Conservation (phyloP, 1,284 basidiomycete species). For the Fistulinella cinereoalba region DNA sequence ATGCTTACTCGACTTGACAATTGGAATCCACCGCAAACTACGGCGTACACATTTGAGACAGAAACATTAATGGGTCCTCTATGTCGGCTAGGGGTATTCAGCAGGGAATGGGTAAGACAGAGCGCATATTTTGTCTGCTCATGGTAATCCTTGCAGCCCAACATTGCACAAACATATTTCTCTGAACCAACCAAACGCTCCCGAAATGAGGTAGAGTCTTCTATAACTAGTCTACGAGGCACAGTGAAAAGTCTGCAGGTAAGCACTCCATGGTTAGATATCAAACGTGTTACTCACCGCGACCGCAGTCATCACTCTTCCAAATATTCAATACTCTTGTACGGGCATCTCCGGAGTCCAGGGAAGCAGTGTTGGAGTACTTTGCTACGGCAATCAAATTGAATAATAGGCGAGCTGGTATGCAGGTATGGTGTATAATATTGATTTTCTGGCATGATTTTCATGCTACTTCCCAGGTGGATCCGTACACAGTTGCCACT, state of each 20-base stretch:
- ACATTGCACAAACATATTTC: slow-evolving; percentile 78
- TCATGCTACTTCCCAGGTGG: slow-evolving; percentile 51
- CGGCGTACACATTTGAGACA: slow-evolving; percentile 61
- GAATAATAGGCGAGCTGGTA: slow-evolving; percentile 86
- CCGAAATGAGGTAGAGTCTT: slow-evolving; percentile 76
- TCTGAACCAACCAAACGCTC: slow-evolving; percentile 78
- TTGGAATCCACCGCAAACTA: slow-evolving; percentile 65
- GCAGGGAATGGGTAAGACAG: slow-evolving; percentile 77
- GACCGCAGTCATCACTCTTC: slow-evolving; percentile 70
- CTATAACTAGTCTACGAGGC: slow-evolving; percentile 77
- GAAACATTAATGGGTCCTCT: slow-evolving; percentile 77
- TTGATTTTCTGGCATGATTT: background rate
- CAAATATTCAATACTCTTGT: slow-evolving; percentile 88
- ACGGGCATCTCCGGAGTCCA: slow-evolving; percentile 73
- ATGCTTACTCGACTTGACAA: slow-evolving; percentile 72
- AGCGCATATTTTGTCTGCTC: slow-evolving; percentile 11
- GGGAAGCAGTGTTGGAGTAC: slow-evolving; percentile 85
- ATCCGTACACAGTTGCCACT: slow-evolving; percentile 80
- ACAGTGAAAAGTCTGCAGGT: slow-evolving; percentile 84
- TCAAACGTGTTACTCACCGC: slow-evolving; percentile 6
- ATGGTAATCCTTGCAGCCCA: slow-evolving; percentile 52
- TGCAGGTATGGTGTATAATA: slow-evolving; percentile 55
- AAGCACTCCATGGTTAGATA: background rate
- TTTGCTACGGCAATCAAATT: slow-evolving; percentile 74
- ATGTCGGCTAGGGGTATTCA: slow-evolving; percentile 79